Conservation (phyloP, 139 green algal species). For the Yamagishiella unicocca region DNA sequence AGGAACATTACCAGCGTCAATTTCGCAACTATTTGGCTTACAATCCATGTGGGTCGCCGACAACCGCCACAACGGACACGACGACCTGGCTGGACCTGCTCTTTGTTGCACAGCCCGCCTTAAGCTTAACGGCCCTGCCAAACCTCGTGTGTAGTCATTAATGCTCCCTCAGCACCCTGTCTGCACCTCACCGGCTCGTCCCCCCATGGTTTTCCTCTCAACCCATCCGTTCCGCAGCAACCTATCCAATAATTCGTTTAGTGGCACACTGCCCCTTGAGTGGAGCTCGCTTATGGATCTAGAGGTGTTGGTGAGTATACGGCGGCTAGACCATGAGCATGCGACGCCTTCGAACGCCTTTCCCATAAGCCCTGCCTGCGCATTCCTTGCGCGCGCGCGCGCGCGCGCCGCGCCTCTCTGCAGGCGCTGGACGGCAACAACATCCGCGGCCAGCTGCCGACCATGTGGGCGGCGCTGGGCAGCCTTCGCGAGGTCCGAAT, state of each 20-base stretch:
- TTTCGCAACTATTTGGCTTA: not conserved
- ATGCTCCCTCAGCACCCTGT: no score
- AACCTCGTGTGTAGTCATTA: no score
- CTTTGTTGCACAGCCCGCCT: not conserved
- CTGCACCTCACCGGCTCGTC: no score
- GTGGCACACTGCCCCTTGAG: not conserved
- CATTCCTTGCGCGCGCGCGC: no score
- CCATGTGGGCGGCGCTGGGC: conserved; percentile 13
- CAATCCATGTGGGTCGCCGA: conserved; percentile 23
- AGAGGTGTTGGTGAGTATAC: conserved; percentile 14
- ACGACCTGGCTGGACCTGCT: no score
- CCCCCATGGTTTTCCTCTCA: no score
- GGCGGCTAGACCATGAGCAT: no score
- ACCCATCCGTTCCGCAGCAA: no score
- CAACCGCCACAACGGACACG: not conserved
- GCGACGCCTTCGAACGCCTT: no score
- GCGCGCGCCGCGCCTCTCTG: no score
- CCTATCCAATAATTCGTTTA: conserved; percentile 27
- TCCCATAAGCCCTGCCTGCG: no score
- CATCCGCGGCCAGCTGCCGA: conserved; percentile 5
- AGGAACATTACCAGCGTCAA: not conserved
- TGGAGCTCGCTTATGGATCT: conserved; percentile 27
- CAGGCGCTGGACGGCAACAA: conserved; percentile 17
- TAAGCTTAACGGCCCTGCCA: no score
- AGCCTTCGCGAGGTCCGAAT: conserved; percentile 20